Evolutionary conservation across 2,329 filamentous ascomycete species (phyloP), one percentile per base, ranked within the genome.

Genomic region (Neofusicoccum kwambonambiense): DNA sequence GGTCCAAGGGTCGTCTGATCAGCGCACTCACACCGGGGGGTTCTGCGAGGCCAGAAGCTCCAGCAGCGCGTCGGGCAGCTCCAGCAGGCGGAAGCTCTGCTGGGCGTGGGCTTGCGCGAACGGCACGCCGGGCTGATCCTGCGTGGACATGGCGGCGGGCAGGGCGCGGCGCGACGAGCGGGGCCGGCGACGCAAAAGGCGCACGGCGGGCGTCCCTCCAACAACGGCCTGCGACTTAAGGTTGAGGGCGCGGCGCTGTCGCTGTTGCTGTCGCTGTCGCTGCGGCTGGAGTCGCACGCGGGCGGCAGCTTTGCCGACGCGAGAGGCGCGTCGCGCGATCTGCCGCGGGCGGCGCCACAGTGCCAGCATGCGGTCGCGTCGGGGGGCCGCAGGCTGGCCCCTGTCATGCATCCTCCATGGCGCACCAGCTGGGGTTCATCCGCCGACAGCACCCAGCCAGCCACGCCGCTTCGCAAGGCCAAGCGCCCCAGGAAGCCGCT

Each of bases 51-150:
- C 78, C 39, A 89, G 72, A 49, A 86, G 73, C 41, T 83, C 80
- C 12, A 86, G 80, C 41, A 89, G 70, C 39, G 87, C 84, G 2
- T 84, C 76, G 12, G 87, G 83, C 17, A 89, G 79, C 75, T 89
- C 87, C 19, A 89, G 79, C 37, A 89, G 77, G 44, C 84, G 82
- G 72, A 88, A 84, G 22, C 80, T 80, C 69, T 86, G 80, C 68
- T 86, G 81, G 12, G 77, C 68, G 54, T 78, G 74, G 57, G 77
- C 72, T 35, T 84, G 70, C 58, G 76, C 74, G 68, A 85, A 77
- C 27, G 78, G 75, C 63, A 82, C 75, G 60, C 76, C 77, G 64
- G 47, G 17, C 49, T 73, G 70, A 44, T 76, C 69, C 67, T 81
- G 81, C 17, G 80, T 79, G 13, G 80, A 76, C 81, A 83, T 82